These are phyloP conservation scores for Hordeum pubiflorum DNA, from an alignment of 202 grass and related monocot species.

Conservation along the genomic window DNA sequence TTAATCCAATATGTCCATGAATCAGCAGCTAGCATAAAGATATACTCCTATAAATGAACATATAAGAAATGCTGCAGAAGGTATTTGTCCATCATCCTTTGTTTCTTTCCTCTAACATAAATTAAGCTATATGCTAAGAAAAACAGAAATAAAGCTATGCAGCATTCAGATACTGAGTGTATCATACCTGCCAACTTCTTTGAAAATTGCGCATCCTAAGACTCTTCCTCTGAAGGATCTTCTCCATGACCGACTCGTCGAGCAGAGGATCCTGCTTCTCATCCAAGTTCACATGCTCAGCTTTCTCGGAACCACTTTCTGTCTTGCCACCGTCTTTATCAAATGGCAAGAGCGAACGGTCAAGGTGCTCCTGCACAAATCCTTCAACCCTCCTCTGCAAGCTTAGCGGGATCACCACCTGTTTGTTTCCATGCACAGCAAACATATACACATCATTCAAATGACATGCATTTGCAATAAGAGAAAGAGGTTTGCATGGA, in stretches of 20 bases:
- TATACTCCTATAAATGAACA: background rate
- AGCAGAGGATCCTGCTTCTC: conserved; percentile 63
- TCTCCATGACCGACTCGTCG: conserved; percentile 82
- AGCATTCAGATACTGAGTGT: background rate
- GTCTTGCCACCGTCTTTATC: conserved; percentile 27
- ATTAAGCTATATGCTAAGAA: background rate
- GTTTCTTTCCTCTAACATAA: conserved; percentile 1
- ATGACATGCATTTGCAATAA: background rate
- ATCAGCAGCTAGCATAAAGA: background rate
- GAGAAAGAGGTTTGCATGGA: background rate
- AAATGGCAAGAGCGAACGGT: conserved; percentile 43
- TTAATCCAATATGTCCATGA: conserved; percentile 12
- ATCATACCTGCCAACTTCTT: conserved; percentile 79
- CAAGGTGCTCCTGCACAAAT: conserved; percentile 82
- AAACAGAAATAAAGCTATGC: background rate
- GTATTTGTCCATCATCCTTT: background rate
- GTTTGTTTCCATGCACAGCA: conserved; percentile 14
- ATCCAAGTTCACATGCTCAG: conserved; percentile 34
- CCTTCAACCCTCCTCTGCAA: conserved; percentile 92
- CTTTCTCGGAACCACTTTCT: conserved; percentile 26
- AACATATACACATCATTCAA: background rate
- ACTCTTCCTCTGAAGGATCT: conserved; percentile 91
- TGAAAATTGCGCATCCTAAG: conserved; percentile 83
- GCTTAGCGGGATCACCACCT: conserved; percentile 84
- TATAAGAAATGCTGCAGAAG: background rate